A percentile compares a stretch with the other conserved stretches of the same genome.
Evolutionary conservation across 345 rosid genomes (phyloP).

Genomic region (Citrus maxima): DNA sequence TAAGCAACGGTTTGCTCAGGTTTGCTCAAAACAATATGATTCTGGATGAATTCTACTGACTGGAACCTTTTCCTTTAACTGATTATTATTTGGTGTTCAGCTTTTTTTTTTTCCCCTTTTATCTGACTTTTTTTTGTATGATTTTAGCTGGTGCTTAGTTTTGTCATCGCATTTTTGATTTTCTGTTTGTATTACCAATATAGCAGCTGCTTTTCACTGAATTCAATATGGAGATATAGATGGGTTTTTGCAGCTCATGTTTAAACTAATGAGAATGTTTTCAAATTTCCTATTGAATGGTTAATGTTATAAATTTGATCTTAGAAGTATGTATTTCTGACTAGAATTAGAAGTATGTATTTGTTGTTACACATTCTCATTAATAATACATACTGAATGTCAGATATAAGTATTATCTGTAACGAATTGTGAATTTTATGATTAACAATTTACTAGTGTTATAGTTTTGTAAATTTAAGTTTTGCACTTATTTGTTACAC

Average conservation of each 20-base stretch:
- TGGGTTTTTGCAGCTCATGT: background rate
- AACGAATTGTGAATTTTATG: background rate
- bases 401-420: background rate
- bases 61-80: background rate
- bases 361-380: too few relatives aligned
- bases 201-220: background rate
- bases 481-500: background rate
- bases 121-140: background rate
- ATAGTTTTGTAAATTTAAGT: background rate
- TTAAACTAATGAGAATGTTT: background rate
- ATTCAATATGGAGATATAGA: background rate
- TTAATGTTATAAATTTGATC: background rate
- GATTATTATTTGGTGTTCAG: background rate
- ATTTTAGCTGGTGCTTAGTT: background rate
- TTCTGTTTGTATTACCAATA: background rate
- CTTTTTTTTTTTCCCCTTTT: background rate
- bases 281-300: background rate
- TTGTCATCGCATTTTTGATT: background rate
- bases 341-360: too few relatives aligned
- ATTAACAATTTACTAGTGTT: background rate
- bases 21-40: slow-evolving; percentile 21
- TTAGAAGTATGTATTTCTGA: background rate
- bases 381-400: background rate
- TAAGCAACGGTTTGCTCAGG: slow-evolving; percentile 99
- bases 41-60: background rate